Percentiles rank a stretch among this genome's conserved stretches.
phyloP scores from a whole-genome alignment of 306 rosid species.

The Clitoria ternatea region DNA sequence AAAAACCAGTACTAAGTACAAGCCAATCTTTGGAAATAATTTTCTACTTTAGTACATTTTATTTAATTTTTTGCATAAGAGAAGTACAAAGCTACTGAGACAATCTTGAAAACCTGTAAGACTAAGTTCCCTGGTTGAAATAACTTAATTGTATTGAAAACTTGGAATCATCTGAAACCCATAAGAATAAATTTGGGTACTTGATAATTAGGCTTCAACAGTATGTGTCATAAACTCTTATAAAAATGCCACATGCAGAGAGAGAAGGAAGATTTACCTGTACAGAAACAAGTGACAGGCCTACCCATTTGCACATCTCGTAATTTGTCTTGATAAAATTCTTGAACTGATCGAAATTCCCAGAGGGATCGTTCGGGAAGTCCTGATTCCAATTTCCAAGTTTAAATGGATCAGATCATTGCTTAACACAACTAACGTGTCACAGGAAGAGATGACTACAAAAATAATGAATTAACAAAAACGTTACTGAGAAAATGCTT shows the following conservation, averaged over 20 bases:
- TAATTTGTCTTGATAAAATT: slow-evolving; percentile 58
- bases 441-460: background rate
- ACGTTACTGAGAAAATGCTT: background rate
- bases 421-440: slow-evolving; percentile 1
- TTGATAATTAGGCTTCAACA: background rate
- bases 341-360: slow-evolving; percentile 60
- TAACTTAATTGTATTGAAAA: background rate
- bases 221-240: background rate
- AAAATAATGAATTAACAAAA: background rate
- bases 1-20: background rate
- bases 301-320: slow-evolving; percentile 70
- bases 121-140: background rate
- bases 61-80: background rate
- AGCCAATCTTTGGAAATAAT: background rate
- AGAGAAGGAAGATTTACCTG: slow-evolving; percentile 47
- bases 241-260: slow-evolving; percentile 1
- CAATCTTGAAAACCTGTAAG: background rate
- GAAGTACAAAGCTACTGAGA: background rate
- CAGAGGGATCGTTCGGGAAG: slow-evolving; percentile 72
- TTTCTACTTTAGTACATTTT: background rate
- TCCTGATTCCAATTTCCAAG: slow-evolving; percentile 45
- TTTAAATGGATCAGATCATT: slow-evolving; percentile 19
- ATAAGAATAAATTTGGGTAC: background rate
- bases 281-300: slow-evolving; percentile 54
- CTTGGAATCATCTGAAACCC: background rate